Percentiles rank a stretch among this genome's conserved stretches.
Conservation (phyloP, 1,139 yeast species). For the Zygosaccharomyces sapae region DNA sequence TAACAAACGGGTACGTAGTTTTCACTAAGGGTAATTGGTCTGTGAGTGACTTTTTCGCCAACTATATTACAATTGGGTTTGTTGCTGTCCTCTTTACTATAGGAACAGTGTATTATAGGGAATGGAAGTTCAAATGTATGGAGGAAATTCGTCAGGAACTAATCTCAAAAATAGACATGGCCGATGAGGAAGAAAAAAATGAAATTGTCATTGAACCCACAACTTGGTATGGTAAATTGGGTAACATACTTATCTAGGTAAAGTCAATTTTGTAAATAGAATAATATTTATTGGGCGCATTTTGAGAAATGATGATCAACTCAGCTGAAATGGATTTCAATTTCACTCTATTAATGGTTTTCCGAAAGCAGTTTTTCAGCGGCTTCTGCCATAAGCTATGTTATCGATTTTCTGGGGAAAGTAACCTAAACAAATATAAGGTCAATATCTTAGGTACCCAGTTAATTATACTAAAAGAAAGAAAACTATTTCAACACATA, state of each 20-base stretch:
- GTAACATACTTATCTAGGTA: conserved; percentile 5
- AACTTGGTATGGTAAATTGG: conserved; percentile 15
- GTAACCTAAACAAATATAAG: no score
- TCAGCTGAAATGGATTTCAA: no score
- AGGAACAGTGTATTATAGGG: conserved; percentile 38
- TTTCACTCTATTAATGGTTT: no score
- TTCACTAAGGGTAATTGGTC: conserved; percentile 41
- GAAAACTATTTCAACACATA: background rate
- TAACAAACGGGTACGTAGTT: conserved; percentile 56
- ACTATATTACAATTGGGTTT: conserved; percentile 54
- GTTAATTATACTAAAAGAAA: background rate
- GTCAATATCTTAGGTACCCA: background rate
- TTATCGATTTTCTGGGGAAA: no score
- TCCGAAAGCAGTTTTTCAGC: no score
- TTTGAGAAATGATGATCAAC: no score
- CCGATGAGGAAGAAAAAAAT: conserved; percentile 17
- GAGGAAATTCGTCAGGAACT: conserved; percentile 40
- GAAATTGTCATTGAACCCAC: conserved; percentile 7
- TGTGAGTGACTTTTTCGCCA: conserved; percentile 46
- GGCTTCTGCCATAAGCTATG: no score
- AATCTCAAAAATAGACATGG: conserved; percentile 17
- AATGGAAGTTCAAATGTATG: conserved; percentile 40
- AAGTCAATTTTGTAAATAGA: background rate
- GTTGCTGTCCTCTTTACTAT: conserved; percentile 43
- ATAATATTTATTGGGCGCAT: background rate